Base-by-base conservation (phyloP, 495 filamentous ascomycete genomes). In the Trichoderma orchidacearum region DNA sequence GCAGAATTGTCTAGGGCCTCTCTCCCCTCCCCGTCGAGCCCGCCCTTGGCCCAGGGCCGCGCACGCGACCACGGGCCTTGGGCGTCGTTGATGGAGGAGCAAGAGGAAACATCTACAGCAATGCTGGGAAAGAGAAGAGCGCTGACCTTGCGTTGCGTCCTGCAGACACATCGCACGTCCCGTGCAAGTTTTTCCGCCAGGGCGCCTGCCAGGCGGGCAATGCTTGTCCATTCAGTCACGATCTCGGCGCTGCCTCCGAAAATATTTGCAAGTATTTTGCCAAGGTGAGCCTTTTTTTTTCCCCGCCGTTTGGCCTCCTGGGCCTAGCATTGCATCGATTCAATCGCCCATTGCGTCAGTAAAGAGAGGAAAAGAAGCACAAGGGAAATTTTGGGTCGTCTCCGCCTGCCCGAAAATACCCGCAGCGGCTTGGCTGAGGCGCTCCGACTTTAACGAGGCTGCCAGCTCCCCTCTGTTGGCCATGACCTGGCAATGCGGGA, bases 161-260 rank as follows among this genome's bases (percentile, higher is more conserved):
- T 56, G 45, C 66, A 98, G 93, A 96, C 67, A 94, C 95, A 15
- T 90, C 90, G 53, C 93, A 97, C 74, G 93, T 98, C 35, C 93
- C 93, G 17, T 98, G 93, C 86, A 97, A 97, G 75, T 98, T 98
- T 83, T 98, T 90, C 72, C 83, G 89, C 50, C 87, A 95, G 72
- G 93, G 93, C 65, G 84, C 87, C 64, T 98, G 93, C 71, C 92
- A 96, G 79, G 93, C 93, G 51, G 93, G 93, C 61, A 86, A 86
- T 66, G 88, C 90, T 48, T 98, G 93, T 73, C 93, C 93, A 35
- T 98, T 97, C 73, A 86, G 90, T 58, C 93, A 98, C 72, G 91
- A 90, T 48, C 81, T 86, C 58, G 85, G 92, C 68, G 72, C 83
- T 21, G 77, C 89, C 23, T 78, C 83, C 29, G 89, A 94, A 58